Base-by-base conservation (phyloP, 768 basidiomycete genomes). In the Pholiota conissans region DNA sequence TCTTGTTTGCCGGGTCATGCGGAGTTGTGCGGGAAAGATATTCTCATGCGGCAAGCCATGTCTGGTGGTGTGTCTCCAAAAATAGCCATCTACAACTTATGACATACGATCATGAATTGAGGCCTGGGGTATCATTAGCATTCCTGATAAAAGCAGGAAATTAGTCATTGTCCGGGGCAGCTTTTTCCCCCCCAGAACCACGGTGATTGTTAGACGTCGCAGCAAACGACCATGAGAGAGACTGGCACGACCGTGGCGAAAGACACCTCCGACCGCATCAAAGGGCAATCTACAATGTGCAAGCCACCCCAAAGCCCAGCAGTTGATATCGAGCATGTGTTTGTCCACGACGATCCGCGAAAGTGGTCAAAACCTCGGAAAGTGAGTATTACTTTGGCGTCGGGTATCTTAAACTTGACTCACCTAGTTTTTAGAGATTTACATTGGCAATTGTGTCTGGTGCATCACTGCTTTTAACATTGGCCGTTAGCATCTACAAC, bases 401-500 rank as follows among this genome's bases (percentile, higher is more conserved):
- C 46, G 32, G 7, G 22, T 16, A 5, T 16, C 11, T 30, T 28
- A 16, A 22, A n/a, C 16, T n/a, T 35, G 24, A 22, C 47, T n/a
- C 29, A n/a, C 32, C 2, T 27, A 18, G 8, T 20, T 22, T 49
- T 40, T 26, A 59, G 53, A 55, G 49, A 34, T 55, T 59, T 48
- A 59, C 58, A 32, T 40, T 59, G 49, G 35, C 54, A 8, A 50
- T 55, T 30, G 58, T 59, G 13, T 55, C 58, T 26, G 45, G 39
- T 29, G 58, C 58, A 35, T 55, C 53, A 13, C 37, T 59, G 1
- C 48, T 59, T 49, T 48, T 59, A 13, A 59, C 58, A 0, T 24
- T 59, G 27, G 53, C 58, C 5, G 49, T 59, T 24, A 54, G 52
- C 40, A 59, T 59, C 28, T 59, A 59, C 29, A 59, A 59, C 34